Evolutionary conservation across 164 flowering plant genomes (phyloP), one percentile per base, ranked within the genome.

Genomic region (Amborella trichopoda): DNA sequence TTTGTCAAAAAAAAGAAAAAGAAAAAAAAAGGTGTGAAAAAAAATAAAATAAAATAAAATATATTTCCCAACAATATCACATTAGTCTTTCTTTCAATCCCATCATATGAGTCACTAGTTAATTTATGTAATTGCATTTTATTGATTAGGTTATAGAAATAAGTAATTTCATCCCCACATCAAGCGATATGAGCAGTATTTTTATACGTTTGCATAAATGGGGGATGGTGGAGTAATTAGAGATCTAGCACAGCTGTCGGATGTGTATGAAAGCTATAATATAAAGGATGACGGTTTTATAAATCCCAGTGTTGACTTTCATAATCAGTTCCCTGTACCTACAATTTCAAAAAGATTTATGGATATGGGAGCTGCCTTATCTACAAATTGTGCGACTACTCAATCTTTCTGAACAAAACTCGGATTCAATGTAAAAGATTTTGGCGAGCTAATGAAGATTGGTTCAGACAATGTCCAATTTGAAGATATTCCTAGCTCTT

Each of bases 321-420:
- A 52, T 28, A 32, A 60, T 20, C 50, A 44, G 3, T 28, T 56
- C 26, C 38, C 33, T 5, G 36, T 45, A 25, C 64, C 62, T 41
- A 68, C 59, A 40, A 52, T 78, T 48, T 59, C 72, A 11, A 76
- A 79, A 40, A 79, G 85, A 71, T 91, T 91, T 59, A 87, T 83
- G 95, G 99, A 93, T 14, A 62, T 91, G 80, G 84, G 42, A 65
- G 83, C 93, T 54, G 96, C 93, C 32, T 32, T 91, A 28, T 24
- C 84, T 27, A 72, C 96, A 16, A 61, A 56, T 44, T 63, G 68
- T 52, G 26, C 68, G 26, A 43, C 50, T 51, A 65, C 77, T 55
- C 63, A 59, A 44, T 58, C 67, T 32, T 68, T 84, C 49, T 80
- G 78, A 47, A 48, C 48, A 43, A 67, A 59, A 26, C 64, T 78